These are phyloP conservation scores for Miscanthus lutarioriparius DNA, from an alignment of 176 grass and related monocot genomes.

Conservation along the genomic window DNA sequence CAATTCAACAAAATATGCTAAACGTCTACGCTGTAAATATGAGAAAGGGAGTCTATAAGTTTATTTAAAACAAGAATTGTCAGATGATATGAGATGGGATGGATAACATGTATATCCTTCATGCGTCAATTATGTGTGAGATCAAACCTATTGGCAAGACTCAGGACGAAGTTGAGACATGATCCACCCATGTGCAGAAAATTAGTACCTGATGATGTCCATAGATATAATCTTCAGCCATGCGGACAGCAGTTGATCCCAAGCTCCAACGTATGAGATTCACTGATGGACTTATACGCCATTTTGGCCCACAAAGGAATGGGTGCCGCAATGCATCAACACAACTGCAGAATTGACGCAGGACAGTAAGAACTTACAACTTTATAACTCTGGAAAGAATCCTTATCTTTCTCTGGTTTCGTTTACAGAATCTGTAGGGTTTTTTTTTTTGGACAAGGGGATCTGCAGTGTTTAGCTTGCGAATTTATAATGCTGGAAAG, in stretches of 20 bases:
- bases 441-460: neutral
- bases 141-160: slow-evolving; percentile 33
- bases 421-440: neutral
- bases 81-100: neutral
- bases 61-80: neutral
- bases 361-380: slow-evolving; percentile 13
- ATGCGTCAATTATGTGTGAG: neutral
- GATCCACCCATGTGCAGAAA: slow-evolving; percentile 9
- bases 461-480: neutral
- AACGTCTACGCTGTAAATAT: slow-evolving; percentile 71
- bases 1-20: slow-evolving; percentile 85
- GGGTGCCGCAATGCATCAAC: slow-evolving; percentile 86
- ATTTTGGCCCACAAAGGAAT: slow-evolving; percentile 94
- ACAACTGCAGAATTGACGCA: slow-evolving; percentile 53
- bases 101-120: slow-evolving; percentile 9
- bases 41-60: slow-evolving; percentile 32
- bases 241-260: slow-evolving; percentile 84
- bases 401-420: neutral
- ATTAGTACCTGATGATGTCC: slow-evolving; percentile 70
- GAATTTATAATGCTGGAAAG: slow-evolving; percentile 11
- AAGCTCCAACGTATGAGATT: slow-evolving; percentile 80
- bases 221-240: slow-evolving; percentile 99
- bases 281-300: slow-evolving; percentile 76
- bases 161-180: slow-evolving; percentile 7
- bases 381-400: slow-evolving; percentile 8